These are phyloP conservation scores for Candida pseudoviswanathii DNA, from an alignment of 1,139 yeast species.

Conservation along the genomic window DNA sequence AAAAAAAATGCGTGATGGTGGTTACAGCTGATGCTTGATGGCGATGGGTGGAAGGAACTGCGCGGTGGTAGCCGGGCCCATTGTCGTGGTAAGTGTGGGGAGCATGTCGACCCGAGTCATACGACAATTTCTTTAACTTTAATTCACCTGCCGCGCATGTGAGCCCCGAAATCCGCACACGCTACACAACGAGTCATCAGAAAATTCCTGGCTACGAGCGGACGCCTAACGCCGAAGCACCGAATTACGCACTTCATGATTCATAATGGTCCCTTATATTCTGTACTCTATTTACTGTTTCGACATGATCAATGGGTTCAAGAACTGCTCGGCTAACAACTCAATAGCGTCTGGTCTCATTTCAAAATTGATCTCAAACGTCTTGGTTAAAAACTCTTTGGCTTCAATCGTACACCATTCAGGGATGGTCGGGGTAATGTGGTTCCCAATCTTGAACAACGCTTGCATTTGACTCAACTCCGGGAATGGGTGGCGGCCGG, in stretches of 20 bases:
- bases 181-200: too few relatives aligned
- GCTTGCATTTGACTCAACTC: slow-evolving; percentile 96
- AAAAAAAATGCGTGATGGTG: slow-evolving; percentile 2
- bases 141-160: too few relatives aligned
- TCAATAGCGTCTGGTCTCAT: slow-evolving; percentile 76
- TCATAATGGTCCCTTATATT: background rate
- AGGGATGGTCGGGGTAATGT: slow-evolving; percentile 76
- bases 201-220: too few relatives aligned
- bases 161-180: too few relatives aligned
- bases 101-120: too few relatives aligned
- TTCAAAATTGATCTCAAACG: slow-evolving; percentile 76
- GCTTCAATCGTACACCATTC: slow-evolving; percentile 74
- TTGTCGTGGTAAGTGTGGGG: too few relatives aligned
- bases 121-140: too few relatives aligned
- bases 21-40: background rate
- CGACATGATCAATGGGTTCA: slow-evolving; percentile 53
- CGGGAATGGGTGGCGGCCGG: slow-evolving; percentile 94
- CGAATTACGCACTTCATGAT: background rate
- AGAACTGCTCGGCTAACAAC: slow-evolving; percentile 61
- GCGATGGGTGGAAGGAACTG: too few relatives aligned
- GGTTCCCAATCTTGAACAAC: slow-evolving; percentile 86
- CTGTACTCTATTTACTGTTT: slow-evolving; percentile 21
- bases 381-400: slow-evolving; percentile 59
- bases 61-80: too few relatives aligned
- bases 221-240: too few relatives aligned